Evolutionary conservation across 177 flowering plant genomes (phyloP), one percentile per base, ranked within the genome.

Genomic region (Vitis hybrid): DNA sequence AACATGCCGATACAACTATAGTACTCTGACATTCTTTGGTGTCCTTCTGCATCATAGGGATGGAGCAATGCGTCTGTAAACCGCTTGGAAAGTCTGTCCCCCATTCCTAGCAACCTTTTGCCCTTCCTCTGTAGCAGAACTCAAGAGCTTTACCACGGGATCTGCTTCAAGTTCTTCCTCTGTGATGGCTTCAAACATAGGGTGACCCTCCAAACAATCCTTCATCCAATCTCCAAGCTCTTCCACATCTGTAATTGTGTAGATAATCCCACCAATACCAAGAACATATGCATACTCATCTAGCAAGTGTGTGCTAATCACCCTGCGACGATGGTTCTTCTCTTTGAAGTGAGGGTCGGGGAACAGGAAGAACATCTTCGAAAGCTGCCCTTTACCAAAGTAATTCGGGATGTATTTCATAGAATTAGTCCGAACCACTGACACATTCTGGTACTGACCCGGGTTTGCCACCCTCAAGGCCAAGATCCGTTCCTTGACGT

Each of bases 281-380:
- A 95, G 89, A 30, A 76, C 83, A 78, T 89, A 95, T 50, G 97
- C 99, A 76, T 95, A 93, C 72, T 93, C 99, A 21, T 93, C 98
- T 19, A 95, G 81, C 84, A 95, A 76, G 70, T 82, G 87, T 3
- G 85, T 80, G 72, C 97, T 90, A 61, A 93, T 91, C 34, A 91
- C 99, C 18, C 97, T 80, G 1, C 97, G 87, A 1, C 98, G 80
- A 72, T 91, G 96, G 73, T 95, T 95, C 79, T 95, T 95, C 85
- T 90, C 99, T 70, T 95, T 93, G 82, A 95, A 95, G 70, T 93
- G 98, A 17, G 99, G 99, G 74, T 95, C 99, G 0, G 99, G 99
- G 69, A 95, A 95, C 68, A 93, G 70, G 78, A 93, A 95, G 70
- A 95, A 93, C 98, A 95, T 91, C 88, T 95, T 95, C 2, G 84